phyloP scores from a whole-genome alignment of 176 grass and related monocot species.

The Saccharum officinarum region DNA sequence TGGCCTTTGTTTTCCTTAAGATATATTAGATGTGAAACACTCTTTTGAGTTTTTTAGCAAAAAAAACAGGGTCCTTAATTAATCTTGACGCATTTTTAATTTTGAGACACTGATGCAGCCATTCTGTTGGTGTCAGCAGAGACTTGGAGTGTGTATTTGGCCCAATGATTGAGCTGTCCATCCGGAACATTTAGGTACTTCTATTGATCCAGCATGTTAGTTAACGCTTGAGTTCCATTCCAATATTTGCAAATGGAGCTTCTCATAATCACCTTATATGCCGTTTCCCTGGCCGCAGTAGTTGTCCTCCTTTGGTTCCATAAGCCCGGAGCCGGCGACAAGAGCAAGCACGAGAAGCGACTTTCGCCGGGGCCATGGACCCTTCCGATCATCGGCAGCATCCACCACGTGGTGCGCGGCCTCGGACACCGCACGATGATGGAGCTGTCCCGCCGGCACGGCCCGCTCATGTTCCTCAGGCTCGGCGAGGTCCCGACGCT shows the following conservation, averaged over 20 bases:
- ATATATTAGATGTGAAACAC: too few species aligned
- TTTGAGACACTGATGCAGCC: too few species aligned
- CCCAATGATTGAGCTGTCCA: too few species aligned
- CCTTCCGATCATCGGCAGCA: slow-evolving; percentile 18
- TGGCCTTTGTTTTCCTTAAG: too few species aligned
- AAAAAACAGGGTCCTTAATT: too few species aligned
- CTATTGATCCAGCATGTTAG: background rate
- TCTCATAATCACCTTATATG: background rate
- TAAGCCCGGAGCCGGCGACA: too few species aligned
- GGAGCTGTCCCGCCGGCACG: background rate
- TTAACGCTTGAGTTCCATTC: background rate
- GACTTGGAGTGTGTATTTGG: too few species aligned
- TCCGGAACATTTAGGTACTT: too few species aligned
- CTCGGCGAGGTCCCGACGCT: slow-evolving; percentile 26
- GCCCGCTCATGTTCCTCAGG: slow-evolving; percentile 8
- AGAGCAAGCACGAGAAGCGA: background rate
- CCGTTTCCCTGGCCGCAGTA: background rate
- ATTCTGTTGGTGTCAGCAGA: too few species aligned
- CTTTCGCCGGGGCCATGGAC: slow-evolving; percentile 27
- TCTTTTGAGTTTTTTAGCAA: too few species aligned
- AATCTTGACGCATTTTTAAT: too few species aligned
- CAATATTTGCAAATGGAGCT: background rate
- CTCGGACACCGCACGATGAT: background rate
- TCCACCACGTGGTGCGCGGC: slow-evolving; percentile 8
- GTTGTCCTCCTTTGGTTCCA: background rate